Evolutionary conservation across 768 basidiomycete species (phyloP).

Genomic region (Rhizopogon sp.): DNA sequence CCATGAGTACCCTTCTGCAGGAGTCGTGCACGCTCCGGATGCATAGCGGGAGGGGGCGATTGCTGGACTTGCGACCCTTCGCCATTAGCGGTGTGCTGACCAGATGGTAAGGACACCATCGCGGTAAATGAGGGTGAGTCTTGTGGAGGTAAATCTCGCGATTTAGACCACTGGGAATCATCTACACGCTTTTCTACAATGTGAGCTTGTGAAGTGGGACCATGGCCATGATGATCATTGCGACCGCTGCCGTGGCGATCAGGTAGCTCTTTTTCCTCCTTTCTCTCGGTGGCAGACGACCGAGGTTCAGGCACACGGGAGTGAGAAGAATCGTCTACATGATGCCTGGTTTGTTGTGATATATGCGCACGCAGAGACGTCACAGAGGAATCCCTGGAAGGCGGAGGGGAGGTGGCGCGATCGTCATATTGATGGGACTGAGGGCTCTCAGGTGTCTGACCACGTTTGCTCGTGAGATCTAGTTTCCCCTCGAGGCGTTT

Average conservation of each 20-base stretch:
- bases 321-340: neutral
- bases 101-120: neutral
- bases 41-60: conserved; percentile 15
- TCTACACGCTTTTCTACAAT: neutral
- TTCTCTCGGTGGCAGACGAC: too few species aligned
- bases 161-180: neutral
- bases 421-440: conserved; percentile 9
- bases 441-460: conserved; percentile 13
- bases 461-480: neutral
- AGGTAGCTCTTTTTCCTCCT: neutral
- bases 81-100: neutral
- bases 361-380: conserved; percentile 10
- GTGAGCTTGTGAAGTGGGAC: neutral
- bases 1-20: conserved; percentile 18
- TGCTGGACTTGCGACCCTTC: conserved; percentile 2
- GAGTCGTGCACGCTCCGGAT: conserved; percentile 27
- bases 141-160: neutral
- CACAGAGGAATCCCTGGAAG: conserved; percentile 26
- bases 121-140: neutral
- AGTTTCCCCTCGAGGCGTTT: neutral
- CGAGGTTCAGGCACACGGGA: neutral
- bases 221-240: neutral
- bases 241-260: neutral
- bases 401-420: conserved; percentile 23
- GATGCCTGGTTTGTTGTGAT: neutral